Percentiles rank a stretch among this genome's conserved stretches.
phyloP scores from a whole-genome alignment of 495 filamentous ascomycete species.

The Rhypophila decipiens region DNA sequence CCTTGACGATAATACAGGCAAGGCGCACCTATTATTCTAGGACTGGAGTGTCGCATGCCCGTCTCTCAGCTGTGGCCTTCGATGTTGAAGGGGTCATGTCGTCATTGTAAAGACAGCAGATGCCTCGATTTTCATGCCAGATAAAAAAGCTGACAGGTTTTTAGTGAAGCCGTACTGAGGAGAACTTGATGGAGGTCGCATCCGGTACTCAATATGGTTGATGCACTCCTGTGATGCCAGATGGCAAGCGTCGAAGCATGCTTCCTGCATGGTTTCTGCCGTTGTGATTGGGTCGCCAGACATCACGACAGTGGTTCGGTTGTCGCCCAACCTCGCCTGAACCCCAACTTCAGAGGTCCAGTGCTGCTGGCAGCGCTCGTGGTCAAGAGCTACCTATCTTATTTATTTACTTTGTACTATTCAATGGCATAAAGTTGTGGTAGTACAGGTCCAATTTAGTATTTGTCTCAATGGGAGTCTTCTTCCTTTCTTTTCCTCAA shows the following conservation, averaged over 20 bases:
- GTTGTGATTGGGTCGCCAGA: slow-evolving; percentile 25
- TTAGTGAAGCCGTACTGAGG: not conserved
- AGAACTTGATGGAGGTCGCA: not conserved
- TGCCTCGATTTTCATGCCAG: no score
- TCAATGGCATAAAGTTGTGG: not conserved
- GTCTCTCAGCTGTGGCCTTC: not conserved
- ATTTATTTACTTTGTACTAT: not conserved
- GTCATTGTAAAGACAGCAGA: no score
- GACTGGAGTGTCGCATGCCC: not conserved
- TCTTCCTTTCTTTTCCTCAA: not conserved
- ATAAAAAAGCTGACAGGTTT: no score
- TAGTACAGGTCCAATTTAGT: slow-evolving; percentile 3
- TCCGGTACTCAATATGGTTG: slow-evolving; percentile 10
- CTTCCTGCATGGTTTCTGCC: slow-evolving; percentile 22
- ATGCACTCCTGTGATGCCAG: slow-evolving; percentile 26
- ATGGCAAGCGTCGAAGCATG: slow-evolving; percentile 19
- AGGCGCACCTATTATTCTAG: not conserved
- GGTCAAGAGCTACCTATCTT: no score
- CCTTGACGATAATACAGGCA: not conserved
- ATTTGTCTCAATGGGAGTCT: slow-evolving; percentile 4
- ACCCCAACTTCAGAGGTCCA: slow-evolving; percentile 5
- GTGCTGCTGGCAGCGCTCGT: no score
- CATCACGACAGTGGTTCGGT: slow-evolving; percentile 13
- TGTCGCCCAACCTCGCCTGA: slow-evolving; percentile 27
- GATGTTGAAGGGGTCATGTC: no score